Evolutionary conservation across 2,329 filamentous ascomycete species (phyloP).

Genomic region (Trichoderma simmonsii): DNA sequence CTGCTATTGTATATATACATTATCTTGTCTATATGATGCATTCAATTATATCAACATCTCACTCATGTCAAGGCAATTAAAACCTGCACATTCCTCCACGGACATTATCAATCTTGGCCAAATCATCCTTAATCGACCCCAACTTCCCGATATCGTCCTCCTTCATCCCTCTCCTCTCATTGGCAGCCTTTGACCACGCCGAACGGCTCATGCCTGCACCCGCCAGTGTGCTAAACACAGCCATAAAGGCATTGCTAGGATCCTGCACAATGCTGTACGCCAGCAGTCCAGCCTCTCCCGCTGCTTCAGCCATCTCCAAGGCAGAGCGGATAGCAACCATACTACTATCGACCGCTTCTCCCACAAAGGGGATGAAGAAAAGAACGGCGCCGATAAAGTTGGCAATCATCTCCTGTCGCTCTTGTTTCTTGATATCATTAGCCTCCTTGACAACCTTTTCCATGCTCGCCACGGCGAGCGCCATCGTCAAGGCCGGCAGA

Average conservation of each 20-base stretch:
- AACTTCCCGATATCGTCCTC: conserved; percentile 18
- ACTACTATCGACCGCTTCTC: conserved; percentile 37
- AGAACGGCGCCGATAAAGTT: conserved; percentile 43
- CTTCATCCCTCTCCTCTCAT: conserved; percentile 21
- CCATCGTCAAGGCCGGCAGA: conserved; percentile 26
- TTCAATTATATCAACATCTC: too few species aligned
- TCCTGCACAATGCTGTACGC: conserved; percentile 27
- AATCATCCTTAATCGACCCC: conserved; percentile 21
- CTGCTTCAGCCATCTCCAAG: conserved; percentile 22
- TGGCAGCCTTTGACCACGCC: conserved; percentile 19
- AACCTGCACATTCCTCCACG: conserved; percentile 7
- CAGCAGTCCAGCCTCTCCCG: conserved; percentile 25
- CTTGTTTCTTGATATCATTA: conserved; percentile 23
- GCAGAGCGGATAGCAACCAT: conserved; percentile 20
- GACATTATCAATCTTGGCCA: conserved; percentile 16
- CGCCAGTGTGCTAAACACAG: conserved; percentile 24
- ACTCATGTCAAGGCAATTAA: background rate
- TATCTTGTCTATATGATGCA: too few species aligned
- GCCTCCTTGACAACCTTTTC: conserved; percentile 27
- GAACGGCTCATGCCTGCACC: conserved; percentile 20
- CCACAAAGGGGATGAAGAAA: conserved; percentile 49
- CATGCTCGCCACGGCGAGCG: conserved; percentile 28
- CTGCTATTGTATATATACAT: too few species aligned
- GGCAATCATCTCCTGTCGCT: conserved; percentile 26
- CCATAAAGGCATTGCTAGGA: conserved; percentile 28